phyloP scores from a whole-genome alignment of 345 rosid species.

The Nephelium lappaceum region DNA sequence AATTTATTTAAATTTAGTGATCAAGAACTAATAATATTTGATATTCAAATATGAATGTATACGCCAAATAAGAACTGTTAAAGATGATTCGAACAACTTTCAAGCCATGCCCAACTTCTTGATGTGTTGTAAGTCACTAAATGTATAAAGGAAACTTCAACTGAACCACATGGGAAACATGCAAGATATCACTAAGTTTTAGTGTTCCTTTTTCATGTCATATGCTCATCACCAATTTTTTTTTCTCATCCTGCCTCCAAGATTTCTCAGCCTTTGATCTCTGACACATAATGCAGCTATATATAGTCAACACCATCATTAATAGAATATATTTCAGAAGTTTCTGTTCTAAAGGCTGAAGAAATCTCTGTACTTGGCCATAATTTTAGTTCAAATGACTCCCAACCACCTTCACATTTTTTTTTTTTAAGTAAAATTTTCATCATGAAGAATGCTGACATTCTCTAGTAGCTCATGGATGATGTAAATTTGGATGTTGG shows the following conservation, averaged over 20 bases:
- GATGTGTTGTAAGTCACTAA: not conserved
- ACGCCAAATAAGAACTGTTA: not conserved
- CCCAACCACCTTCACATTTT: not conserved
- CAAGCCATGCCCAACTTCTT: not conserved
- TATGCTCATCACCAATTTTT: not conserved
- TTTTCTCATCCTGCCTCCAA: not conserved
- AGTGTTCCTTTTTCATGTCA: not conserved
- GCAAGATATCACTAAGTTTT: not conserved
- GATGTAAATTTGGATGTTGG: slow-evolving; percentile 6
- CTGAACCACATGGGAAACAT: not conserved
- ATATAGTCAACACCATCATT: not conserved
- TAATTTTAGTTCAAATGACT: not conserved
- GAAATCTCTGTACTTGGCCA: not conserved
- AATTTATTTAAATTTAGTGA: not conserved
- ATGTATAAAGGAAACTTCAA: no score
- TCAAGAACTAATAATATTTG: no score
- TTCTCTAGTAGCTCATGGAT: not conserved
- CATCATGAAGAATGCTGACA: slow-evolving; percentile 5
- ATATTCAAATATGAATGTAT: no score
- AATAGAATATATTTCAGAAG: not conserved
- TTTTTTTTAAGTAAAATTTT: not conserved
- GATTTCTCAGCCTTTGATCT: not conserved
- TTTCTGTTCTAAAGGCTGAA: not conserved
- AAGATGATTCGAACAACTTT: not conserved
- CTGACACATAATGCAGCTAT: not conserved